Base-by-base conservation (phyloP, 306 rosid genomes). In the apple (Malus domestica) region DNA sequence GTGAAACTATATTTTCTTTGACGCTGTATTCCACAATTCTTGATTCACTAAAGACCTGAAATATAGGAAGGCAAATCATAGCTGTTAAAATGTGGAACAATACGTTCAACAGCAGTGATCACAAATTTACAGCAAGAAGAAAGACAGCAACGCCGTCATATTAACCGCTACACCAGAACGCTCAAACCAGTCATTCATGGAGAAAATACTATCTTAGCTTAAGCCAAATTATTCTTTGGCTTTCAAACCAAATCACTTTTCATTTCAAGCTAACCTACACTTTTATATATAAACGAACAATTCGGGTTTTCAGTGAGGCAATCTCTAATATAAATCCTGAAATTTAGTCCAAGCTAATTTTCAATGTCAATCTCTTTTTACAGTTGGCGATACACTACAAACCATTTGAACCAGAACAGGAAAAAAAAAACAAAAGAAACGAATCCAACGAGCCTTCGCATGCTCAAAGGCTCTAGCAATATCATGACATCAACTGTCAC, bases 31-130 rank as follows among this genome's bases (percentile, higher is more conserved):
- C 93, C 74, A 85, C 90, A 85, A 93, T 93, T 86, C 85, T 88
- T 73, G 97, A 91, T 87, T 91, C 97, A 54, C 82, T 80, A 62
- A 93, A 93, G 76, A 91, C 58, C 96, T 93, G 78, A 68, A 68
- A 49, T 32, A 68, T 32, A 81, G 42, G 70, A 38, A 38, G 12
- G 25, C 69, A 63, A 70, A 71, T 44, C 61, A 64, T 61, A 67
- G 52, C 10, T 6, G 18, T 49, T 44, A 20, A 27, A 16, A 45
- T 10, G 22, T 25, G 18, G 3, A 70, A 49, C 35, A 70, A 25
- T 29, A 49, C 5, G 18, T 49, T 12, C 25, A 27, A 25, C 13
- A 15, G 25, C 23, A 29, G 27, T 22, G 33, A 13, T 55, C 45
- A 2, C 45, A 42, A 42, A 42, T 42, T 42, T 68, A 15, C 58